Base-by-base conservation (phyloP, 1,284 basidiomycete species). In the Ganoderma lingzhi region DNA sequence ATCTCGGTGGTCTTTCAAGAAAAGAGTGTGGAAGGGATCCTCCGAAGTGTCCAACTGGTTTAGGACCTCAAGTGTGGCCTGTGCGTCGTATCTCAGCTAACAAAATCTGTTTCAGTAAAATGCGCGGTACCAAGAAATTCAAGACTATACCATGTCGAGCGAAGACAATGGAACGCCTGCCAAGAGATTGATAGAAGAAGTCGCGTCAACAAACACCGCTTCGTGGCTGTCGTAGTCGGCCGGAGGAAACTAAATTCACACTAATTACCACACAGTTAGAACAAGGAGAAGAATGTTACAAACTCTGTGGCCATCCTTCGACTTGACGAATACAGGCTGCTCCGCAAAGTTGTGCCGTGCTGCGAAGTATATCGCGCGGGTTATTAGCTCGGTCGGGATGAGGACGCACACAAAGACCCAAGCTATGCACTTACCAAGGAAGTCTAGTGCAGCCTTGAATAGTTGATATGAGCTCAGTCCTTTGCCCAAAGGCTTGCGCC, bases 391-490 rank as follows among this genome's bases (percentile, higher is more conserved):
- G 8, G 39, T 41, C 10, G 10, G 23, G 32, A 12, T 8, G 19
- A 30, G 3, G 30, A 6, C 5, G 12, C 8, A 4, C 19, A 41
- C 37, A 53, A 15, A 8, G 62, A 8, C 39, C 30, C 2, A 23
- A 23, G 9, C 32, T n/a, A 12, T 53, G 37, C 35, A 79, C 88
- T 71, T 74, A 94, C 93, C 86, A 37, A 96, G 79, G 77, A 95
- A 92, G 76, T 95, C 93, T 70, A 97, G 78, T 3, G 89, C 89
- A 61, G 92, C 94, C 70, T 92, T 89, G 81, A 96, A 96, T 42
- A 96, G 82, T 78, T 96, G 96, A 80, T 96, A 96, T 44, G 93
- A 94, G 73, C 93, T 96, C 75, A 96, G 80, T 0, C 93, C 93
- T 67, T 86, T 87, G 19, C 91, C 91, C 1, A 94, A 78, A 0